Evolutionary conservation across 2,329 filamentous ascomycete genomes (phyloP), one percentile per base, ranked within the genome.

Genomic region (Periconia macrospinosa): DNA sequence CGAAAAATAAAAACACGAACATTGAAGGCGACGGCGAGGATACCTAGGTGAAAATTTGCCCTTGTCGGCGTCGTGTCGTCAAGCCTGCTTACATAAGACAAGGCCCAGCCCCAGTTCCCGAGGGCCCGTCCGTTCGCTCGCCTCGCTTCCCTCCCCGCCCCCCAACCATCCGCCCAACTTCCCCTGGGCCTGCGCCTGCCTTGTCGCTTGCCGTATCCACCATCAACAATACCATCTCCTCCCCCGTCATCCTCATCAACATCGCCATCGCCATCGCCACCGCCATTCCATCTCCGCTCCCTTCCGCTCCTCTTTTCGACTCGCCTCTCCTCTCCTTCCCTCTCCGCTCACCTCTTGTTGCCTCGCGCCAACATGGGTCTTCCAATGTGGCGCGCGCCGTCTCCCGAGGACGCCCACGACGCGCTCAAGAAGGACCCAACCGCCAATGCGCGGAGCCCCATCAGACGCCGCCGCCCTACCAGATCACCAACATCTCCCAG

Each of bases 371-470:
- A 56, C 50, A 82, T 81, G 79, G 79, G 79, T 62, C 75, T 81
- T 63, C 79, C 78, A 57, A 79, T 86, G 73, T 86, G 79, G 76
- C 78, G 78, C 69, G 79, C 82, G 66, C 81, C 81, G 48, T 75
- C 78, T 41, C 75, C 78, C 45, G 72, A 78, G 54, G 74, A 76
- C 52, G 69, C 71, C 20, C 77, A 76, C 50, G 72, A 76, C 53
- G 68, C 75, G 49, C 67, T 75, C 57, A 85, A 84, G 68, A 70
- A 68, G 57, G 83, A 86, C 63, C 70, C 78, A 37, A 79, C 79
- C 76, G 51, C 81, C 84, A 66, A 86, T 83, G 40, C 72, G 30
- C 47, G 54, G 15, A 50, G 46, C 23, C 54, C 81, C 41, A 86
- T 87, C 63, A 81, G 84, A 55, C 81, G 84, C 54, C 77, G 79